These are phyloP conservation scores for Starmerella gropengiesseri DNA, from an alignment of 805 yeast genomes.

Conservation along the genomic window DNA sequence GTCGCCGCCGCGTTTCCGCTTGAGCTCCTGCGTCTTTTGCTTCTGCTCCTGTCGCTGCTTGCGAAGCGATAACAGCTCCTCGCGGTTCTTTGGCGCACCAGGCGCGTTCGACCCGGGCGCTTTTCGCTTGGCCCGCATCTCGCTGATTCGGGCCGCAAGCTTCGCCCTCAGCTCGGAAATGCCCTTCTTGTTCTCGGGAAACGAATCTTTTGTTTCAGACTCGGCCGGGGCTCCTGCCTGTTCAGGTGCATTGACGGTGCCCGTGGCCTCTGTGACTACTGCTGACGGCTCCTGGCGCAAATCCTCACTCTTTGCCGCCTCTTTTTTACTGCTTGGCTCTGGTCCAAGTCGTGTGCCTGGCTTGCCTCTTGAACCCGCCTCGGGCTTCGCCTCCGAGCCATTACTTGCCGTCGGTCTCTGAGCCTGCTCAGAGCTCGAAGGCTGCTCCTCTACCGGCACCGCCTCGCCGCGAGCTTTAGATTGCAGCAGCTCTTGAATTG, in stretches of 20 bases:
- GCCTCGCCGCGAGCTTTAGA: constrained; percentile 11
- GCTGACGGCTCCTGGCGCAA: no score
- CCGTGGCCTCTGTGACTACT: no score
- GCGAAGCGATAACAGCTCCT: constrained; percentile 36
- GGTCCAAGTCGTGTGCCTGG: no score
- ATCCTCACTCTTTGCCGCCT: not conserved
- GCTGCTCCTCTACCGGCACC: constrained; percentile 9
- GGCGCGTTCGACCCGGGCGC: constrained; percentile 76
- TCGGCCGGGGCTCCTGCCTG: not conserved
- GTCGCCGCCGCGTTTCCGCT: constrained; percentile 20
- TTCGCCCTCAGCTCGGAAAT: constrained; percentile 64
- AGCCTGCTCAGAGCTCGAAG: constrained; percentile 21
- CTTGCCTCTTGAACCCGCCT: not conserved
- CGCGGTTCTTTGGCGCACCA: constrained; percentile 68
- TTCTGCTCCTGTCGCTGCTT: constrained; percentile 33
- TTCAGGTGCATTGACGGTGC: not conserved
- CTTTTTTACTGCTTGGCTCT: not conserved
- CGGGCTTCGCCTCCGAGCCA: not conserved
- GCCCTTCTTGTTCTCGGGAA: constrained; percentile 26
- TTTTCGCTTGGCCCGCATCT: constrained; percentile 66
- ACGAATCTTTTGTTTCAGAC: constrained; percentile 7
- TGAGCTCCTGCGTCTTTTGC: constrained; percentile 20
- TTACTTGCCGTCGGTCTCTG: constrained; percentile 1
- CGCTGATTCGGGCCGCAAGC: constrained; percentile 60
- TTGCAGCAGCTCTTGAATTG: constrained; percentile 16